These are phyloP conservation scores for Ustilago tritici DNA, from an alignment of 1,284 basidiomycete genomes.

Conservation along the genomic window DNA sequence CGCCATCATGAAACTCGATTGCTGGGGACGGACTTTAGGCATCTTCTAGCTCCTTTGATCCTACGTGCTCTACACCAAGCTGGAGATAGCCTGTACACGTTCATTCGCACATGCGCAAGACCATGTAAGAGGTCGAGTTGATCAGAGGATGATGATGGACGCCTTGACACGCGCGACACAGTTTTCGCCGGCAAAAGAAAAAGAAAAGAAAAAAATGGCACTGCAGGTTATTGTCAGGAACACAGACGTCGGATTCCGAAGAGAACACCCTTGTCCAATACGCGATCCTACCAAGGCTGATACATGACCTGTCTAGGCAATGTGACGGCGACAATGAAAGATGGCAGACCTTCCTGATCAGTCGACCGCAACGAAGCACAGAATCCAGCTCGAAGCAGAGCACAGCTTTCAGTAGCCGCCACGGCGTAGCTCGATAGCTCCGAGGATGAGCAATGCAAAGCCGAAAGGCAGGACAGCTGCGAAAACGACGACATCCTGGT, in stretches of 20 bases:
- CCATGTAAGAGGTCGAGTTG: not conserved
- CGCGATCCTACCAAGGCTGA: not conserved
- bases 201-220: not conserved
- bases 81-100: too few species aligned
- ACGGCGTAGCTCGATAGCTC: constrained; percentile 43
- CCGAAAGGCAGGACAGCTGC: constrained; percentile 56
- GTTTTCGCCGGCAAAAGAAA: not conserved
- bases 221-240: not conserved
- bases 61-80: too few species aligned
- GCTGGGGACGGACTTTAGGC: too few species aligned
- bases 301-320: not conserved
- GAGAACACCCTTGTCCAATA: not conserved
- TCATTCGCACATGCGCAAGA: too few species aligned
- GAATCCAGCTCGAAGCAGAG: not conserved
- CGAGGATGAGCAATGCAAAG: constrained; percentile 45
- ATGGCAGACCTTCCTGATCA: not conserved
- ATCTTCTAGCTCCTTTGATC: too few species aligned
- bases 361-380: not conserved
- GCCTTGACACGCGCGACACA: not conserved
- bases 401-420: constrained; percentile 41
- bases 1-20: not conserved
- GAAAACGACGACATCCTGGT: constrained; percentile 56
- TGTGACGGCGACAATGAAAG: not conserved
- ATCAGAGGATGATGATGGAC: not conserved
- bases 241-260: not conserved